These are phyloP conservation scores for Raffaelea ambrosiae DNA, from an alignment of 2,329 filamentous ascomycete species.

Conservation along the genomic window DNA sequence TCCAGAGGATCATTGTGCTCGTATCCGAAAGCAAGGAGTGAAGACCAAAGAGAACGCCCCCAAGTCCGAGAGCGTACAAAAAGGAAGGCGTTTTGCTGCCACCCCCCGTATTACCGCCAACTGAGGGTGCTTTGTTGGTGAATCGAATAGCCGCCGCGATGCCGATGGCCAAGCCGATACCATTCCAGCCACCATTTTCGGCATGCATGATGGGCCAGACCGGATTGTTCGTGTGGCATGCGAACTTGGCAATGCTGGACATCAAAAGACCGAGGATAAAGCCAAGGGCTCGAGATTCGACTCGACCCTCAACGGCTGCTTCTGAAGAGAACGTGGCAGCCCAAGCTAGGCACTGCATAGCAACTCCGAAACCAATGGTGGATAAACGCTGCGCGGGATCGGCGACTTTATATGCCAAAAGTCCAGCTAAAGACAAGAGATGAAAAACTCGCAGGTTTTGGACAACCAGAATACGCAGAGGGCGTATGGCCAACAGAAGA, in stretches of 20 bases:
- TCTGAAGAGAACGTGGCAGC: conserved; percentile 73
- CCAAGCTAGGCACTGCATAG: conserved; percentile 76
- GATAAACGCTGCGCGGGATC: conserved; percentile 70
- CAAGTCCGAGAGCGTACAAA: conserved; percentile 69
- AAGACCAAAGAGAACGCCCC: conserved; percentile 77
- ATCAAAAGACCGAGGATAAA: conserved; percentile 75
- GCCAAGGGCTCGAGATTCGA: conserved; percentile 75
- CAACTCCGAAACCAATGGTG: conserved; percentile 70
- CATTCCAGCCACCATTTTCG: conserved; percentile 88
- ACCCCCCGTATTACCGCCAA: conserved; percentile 23
- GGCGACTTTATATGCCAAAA: conserved; percentile 70
- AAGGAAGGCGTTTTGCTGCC: background rate
- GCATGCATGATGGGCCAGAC: conserved; percentile 93
- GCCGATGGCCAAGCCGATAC: conserved; percentile 67
- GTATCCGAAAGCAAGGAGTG: conserved; percentile 93
- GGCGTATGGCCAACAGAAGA: conserved; percentile 62
- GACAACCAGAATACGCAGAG: conserved; percentile 59
- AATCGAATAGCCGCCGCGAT: conserved; percentile 68
- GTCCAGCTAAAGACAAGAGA: conserved; percentile 62
- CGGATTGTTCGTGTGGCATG: conserved; percentile 90
- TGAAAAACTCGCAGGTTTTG: conserved; percentile 65
- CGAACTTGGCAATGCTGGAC: conserved; percentile 85
- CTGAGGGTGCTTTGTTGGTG: conserved; percentile 54
- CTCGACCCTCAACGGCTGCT: conserved; percentile 60
- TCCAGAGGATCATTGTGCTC: conserved; percentile 98